Evolutionary conservation across 306 rosid genomes (phyloP), one percentile per base, ranked within the genome.

Genomic region (Acacia crassicarpa): DNA sequence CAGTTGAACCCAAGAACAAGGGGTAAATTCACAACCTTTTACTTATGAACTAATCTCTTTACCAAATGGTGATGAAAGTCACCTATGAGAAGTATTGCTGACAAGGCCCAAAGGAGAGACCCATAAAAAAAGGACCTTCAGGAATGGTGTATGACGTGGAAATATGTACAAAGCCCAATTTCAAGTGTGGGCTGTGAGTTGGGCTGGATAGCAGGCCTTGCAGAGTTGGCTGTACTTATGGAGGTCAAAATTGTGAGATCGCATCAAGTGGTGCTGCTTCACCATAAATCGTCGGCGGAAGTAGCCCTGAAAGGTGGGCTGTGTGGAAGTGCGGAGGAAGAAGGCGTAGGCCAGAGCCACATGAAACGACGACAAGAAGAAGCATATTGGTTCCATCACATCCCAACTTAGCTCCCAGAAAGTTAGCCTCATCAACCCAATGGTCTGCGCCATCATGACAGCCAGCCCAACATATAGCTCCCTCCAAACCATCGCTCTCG

Each of bases 341-440:
- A 92, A 95, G 40, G 76, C 80, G 27, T 92, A 95, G 0, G 91
- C 93, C 1, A 95, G 43, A 22, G 68, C 88, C 45, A 90, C 90
- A 62, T 91, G 80, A 1, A 92, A 20, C 2, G 97, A 91, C 0
- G 94, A 78, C 2, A 85, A 81, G 25, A 95, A 95, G 86, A 95
- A 95, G 79, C 99, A 95, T 38, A 93, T 91, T 78, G 99, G 99
- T 58, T 95, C 99, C 99, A 95, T 95, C 22, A 95, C 98, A 78
- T 95, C 99, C 98, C 99, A 95, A 5, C 89, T 92, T 10, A 95
- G 83, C 80, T 95, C 99, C 97, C 98, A 95, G 49, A 95, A 95
- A 0, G 98, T 95, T 8, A 95, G 92, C 86, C 98, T 89, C 90
- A 93, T 91, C 75, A 92, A 91, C 6, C 88, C 93, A 17, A 89